Evolutionary conservation across 179 eudicot genomes (phyloP).

Genomic region (Spinacia oleracea): DNA sequence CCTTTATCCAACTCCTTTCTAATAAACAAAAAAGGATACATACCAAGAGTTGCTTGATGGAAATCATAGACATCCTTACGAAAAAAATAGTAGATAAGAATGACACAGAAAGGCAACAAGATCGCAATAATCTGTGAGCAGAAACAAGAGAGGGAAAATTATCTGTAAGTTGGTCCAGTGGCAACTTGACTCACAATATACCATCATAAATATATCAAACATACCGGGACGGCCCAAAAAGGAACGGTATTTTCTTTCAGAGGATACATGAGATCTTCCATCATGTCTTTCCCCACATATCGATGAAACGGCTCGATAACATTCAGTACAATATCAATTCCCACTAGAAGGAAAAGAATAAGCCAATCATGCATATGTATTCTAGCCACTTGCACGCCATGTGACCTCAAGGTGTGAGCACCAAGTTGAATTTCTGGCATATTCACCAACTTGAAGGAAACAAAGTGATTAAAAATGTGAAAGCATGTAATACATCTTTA

Average conservation of each 20-base stretch:
- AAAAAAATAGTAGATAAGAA: slow-evolving; percentile 63
- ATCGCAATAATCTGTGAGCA: slow-evolving; percentile 59
- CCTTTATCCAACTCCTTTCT: not conserved
- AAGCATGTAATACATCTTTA: not conserved
- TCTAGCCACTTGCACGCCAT: slow-evolving; percentile 80
- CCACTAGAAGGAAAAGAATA: slow-evolving; percentile 70
- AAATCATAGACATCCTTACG: slow-evolving; percentile 87
- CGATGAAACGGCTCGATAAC: slow-evolving; percentile 93
- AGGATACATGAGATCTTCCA: slow-evolving; percentile 85
- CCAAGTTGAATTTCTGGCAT: slow-evolving; percentile 67
- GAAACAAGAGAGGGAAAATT: slow-evolving; percentile 11
- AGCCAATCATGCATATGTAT: slow-evolving; percentile 92
- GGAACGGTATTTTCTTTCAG: slow-evolving; percentile 78
- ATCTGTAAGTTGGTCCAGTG: slow-evolving; percentile 3
- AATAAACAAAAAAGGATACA: not conserved
- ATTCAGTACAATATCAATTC: slow-evolving; percentile 64
- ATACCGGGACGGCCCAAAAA: slow-evolving; percentile 55
- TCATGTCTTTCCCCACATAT: slow-evolving; percentile 85
- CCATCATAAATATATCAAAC: slow-evolving; percentile 5
- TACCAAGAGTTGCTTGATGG: slow-evolving; percentile 90
- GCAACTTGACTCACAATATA: not conserved
- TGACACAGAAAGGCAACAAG: slow-evolving; percentile 66
- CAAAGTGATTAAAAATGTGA: slow-evolving; percentile 4
- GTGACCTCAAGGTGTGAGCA: slow-evolving; percentile 76
- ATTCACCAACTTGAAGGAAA: slow-evolving; percentile 44